Conservation (phyloP, 805 yeast genomes). For the Pichia eremophila region DNA sequence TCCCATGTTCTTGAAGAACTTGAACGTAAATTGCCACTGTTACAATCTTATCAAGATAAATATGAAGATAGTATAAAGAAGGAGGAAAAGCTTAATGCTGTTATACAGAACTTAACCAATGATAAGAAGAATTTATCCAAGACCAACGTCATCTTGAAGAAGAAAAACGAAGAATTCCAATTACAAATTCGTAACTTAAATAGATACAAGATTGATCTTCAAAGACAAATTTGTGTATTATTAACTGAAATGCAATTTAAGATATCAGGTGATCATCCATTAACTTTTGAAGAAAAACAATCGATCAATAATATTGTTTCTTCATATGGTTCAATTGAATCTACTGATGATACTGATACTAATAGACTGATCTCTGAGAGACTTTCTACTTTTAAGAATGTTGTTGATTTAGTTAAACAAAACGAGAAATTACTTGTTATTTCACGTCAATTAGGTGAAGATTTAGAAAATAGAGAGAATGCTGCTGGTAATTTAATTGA, state of each 20-base stretch:
- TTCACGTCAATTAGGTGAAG: slow-evolving; percentile 61
- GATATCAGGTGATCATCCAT: slow-evolving; percentile 46
- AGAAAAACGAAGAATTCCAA: slow-evolving; percentile 33
- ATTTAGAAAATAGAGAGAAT: slow-evolving; percentile 56
- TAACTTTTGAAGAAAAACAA: slow-evolving; percentile 55
- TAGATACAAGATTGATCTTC: slow-evolving; percentile 60
- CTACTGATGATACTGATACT: slow-evolving; percentile 46
- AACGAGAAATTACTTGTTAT: slow-evolving; percentile 65
- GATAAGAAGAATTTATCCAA: slow-evolving; percentile 27
- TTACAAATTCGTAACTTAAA: slow-evolving; percentile 40
- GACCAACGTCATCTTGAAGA: slow-evolving; percentile 17
- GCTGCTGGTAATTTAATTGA: slow-evolving; percentile 40
- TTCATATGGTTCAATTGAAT: slow-evolving; percentile 11
- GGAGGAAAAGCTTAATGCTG: slow-evolving; percentile 42
- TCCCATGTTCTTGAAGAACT: slow-evolving; percentile 66
- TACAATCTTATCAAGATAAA: slow-evolving; percentile 56
- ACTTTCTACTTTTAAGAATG: slow-evolving; percentile 57
- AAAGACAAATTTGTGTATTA: slow-evolving; percentile 72
- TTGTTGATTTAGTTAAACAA: slow-evolving; percentile 60
- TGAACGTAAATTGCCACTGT: slow-evolving; percentile 68
- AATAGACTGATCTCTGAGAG: slow-evolving; percentile 64
- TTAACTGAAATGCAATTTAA: slow-evolving; percentile 57
- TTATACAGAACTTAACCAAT: slow-evolving; percentile 43
- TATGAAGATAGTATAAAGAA: slow-evolving; percentile 48
- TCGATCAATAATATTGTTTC: slow-evolving; percentile 49